These are phyloP conservation scores for Tuber magnatum DNA, from an alignment of 495 filamentous ascomycete species.

Conservation along the genomic window DNA sequence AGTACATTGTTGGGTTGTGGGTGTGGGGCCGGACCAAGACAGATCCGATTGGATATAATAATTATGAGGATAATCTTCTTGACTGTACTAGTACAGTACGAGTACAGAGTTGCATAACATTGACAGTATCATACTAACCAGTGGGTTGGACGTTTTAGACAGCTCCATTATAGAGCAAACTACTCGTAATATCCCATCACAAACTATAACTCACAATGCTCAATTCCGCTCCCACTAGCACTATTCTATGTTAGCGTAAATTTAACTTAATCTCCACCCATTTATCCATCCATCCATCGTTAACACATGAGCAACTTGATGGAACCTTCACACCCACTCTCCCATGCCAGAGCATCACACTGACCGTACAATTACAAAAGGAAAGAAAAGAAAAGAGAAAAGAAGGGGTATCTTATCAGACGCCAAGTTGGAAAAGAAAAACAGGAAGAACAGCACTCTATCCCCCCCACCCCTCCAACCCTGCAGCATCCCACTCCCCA, in stretches of 20 bases:
- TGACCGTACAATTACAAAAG: not conserved
- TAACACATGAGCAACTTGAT: not conserved
- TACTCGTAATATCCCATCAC: not conserved
- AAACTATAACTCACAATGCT: not conserved
- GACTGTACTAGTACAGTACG: too few species aligned
- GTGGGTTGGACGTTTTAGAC: not conserved
- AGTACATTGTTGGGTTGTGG: too few species aligned
- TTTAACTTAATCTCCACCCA: not conserved
- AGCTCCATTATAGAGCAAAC: not conserved
- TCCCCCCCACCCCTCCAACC: conserved; percentile 40
- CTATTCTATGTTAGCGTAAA: not conserved
- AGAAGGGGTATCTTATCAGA: not conserved
- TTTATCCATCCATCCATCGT: not conserved
- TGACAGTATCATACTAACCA: not conserved
- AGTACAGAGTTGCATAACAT: too few species aligned
- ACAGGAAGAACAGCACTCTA: not conserved
- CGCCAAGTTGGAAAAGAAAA: not conserved
- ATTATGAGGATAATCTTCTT: too few species aligned
- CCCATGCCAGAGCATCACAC: not conserved
- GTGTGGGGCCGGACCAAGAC: too few species aligned
- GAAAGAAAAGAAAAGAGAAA: not conserved
- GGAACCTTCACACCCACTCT: not conserved
- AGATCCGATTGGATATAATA: too few species aligned
- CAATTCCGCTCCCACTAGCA: not conserved
- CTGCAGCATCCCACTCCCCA: conserved; percentile 44